Percentiles rank a stretch among this genome's conserved stretches.
phyloP scores from a whole-genome alignment of 805 yeast species.

The Spathaspora gorwiae region DNA sequence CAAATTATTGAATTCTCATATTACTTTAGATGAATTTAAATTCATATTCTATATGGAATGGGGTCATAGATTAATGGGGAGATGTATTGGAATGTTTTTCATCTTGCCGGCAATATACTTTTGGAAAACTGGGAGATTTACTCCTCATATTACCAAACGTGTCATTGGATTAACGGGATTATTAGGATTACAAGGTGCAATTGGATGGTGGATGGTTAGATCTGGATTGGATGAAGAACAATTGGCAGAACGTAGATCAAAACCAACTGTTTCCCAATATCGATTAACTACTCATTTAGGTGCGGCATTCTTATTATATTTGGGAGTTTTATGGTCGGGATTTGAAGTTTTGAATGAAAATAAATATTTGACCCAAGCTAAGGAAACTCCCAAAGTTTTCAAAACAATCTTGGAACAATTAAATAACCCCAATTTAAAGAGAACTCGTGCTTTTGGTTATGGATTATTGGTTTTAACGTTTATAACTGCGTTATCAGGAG shows the following conservation, averaged over 20 bases:
- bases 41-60: constrained; percentile 96
- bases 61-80: constrained; percentile 91
- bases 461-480: constrained; percentile 69
- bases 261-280: constrained; percentile 97
- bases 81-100: constrained; percentile 81
- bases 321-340: constrained; percentile 89
- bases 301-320: constrained; percentile 82
- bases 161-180: constrained; percentile 69
- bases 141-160: constrained; percentile 61
- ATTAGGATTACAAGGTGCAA: constrained; percentile 88
- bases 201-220: constrained; percentile 99
- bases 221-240: constrained; percentile 85
- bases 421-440: constrained; percentile 54
- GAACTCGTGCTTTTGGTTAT: constrained; percentile 50
- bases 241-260: constrained; percentile 73
- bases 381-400: constrained; percentile 52
- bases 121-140: constrained; percentile 59
- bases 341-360: constrained; percentile 73
- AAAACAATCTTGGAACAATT: constrained; percentile 52
- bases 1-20: constrained; percentile 80
- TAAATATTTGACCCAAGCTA: constrained; percentile 49
- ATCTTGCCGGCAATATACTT: constrained; percentile 84
- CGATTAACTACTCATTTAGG: constrained; percentile 91
- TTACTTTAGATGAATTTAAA: constrained; percentile 86
- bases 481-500: constrained; percentile 94